Conservation (phyloP, 1,284 basidiomycete genomes). For the Fomitopsis betulina region DNA sequence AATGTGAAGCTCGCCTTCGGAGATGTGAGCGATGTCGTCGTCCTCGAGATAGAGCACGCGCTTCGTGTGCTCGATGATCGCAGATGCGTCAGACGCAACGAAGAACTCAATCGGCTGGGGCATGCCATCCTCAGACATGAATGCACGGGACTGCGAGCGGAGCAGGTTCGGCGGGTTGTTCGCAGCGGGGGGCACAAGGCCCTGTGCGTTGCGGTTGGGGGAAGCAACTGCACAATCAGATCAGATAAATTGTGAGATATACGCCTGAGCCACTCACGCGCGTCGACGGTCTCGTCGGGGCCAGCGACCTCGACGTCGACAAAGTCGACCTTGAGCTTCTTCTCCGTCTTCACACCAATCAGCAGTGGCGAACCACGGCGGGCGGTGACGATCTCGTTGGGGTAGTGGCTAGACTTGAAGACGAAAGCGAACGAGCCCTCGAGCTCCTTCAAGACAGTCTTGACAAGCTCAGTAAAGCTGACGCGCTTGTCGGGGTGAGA, state of each 20-base stretch:
- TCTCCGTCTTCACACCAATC: slow-evolving; percentile 99
- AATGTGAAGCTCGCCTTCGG: slow-evolving; percentile 97
- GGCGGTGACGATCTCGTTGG: slow-evolving; percentile 93
- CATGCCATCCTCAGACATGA: slow-evolving; percentile 97
- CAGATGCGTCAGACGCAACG: slow-evolving; percentile 95
- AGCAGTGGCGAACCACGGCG: slow-evolving; percentile 96
- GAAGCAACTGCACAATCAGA: slow-evolving; percentile 32
- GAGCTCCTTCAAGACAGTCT: slow-evolving; percentile 95
- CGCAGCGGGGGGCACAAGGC: slow-evolving; percentile 68
- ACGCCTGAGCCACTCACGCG: slow-evolving; percentile 42
- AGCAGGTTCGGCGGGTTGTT: slow-evolving; percentile 73
- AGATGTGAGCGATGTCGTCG: slow-evolving; percentile 98
- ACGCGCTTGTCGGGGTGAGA: slow-evolving; percentile 86
- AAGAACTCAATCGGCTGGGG: slow-evolving; percentile 99
- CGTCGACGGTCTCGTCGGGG: slow-evolving; percentile 59
- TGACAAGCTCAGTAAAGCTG: slow-evolving; percentile 90
- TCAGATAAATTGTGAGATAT: background rate
- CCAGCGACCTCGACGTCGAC: slow-evolving; percentile 96
- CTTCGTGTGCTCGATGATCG: slow-evolving; percentile 99
- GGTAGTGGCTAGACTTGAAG: slow-evolving; percentile 97
- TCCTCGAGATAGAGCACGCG: slow-evolving; percentile 98
- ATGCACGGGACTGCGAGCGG: slow-evolving; percentile 95
- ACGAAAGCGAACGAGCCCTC: slow-evolving; percentile 99
- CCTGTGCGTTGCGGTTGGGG: slow-evolving; percentile 35
- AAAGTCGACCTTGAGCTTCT: slow-evolving; percentile 99